Evolutionary conservation across 2,329 filamentous ascomycete genomes (phyloP).

Genomic region (Talaromyces rugulosus): DNA sequence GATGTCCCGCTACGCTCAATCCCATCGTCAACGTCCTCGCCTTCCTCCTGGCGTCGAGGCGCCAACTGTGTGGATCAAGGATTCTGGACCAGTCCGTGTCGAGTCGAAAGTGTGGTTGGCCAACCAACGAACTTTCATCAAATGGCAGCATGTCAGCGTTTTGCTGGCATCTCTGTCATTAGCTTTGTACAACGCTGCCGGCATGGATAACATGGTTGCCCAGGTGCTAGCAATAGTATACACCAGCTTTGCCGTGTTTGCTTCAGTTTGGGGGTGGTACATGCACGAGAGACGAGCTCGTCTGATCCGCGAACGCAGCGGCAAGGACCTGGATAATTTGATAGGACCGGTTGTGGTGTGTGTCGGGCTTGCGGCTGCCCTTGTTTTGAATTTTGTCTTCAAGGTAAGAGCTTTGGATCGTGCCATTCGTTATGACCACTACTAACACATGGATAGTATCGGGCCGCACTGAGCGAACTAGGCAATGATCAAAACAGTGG

Average conservation of each 20-base stretch:
- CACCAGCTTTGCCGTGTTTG: slow-evolving; percentile 74
- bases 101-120: slow-evolving; percentile 99
- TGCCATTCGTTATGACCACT: neutral
- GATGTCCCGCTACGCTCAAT: slow-evolving; percentile 67
- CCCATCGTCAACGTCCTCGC: slow-evolving; percentile 44
- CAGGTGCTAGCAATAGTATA: slow-evolving; percentile 78
- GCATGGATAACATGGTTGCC: slow-evolving; percentile 67
- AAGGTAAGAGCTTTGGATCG: slow-evolving; percentile 47
- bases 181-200: slow-evolving; percentile 83
- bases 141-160: slow-evolving; percentile 94
- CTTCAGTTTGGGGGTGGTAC: slow-evolving; percentile 80
- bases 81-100: slow-evolving; percentile 83
- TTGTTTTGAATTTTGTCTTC: slow-evolving; percentile 84
- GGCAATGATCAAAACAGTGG: neutral
- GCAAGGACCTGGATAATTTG: slow-evolving; percentile 88
- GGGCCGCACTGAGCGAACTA: neutral
- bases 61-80: slow-evolving; percentile 87
- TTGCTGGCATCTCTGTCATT: slow-evolving; percentile 80
- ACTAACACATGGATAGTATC: neutral
- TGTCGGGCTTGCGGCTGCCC: slow-evolving; percentile 68
- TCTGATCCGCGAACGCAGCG: slow-evolving; percentile 81
- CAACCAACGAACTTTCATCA: slow-evolving; percentile 96
- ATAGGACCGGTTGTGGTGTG: slow-evolving; percentile 81
- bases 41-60: slow-evolving; percentile 86
- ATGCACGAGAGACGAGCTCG: slow-evolving; percentile 71